A percentile compares a stretch with the other conserved stretches of the same genome.
These are phyloP conservation scores for Eucalyptus shirleyi DNA, from an alignment of 345 rosid genomes.

Conservation along the genomic window DNA sequence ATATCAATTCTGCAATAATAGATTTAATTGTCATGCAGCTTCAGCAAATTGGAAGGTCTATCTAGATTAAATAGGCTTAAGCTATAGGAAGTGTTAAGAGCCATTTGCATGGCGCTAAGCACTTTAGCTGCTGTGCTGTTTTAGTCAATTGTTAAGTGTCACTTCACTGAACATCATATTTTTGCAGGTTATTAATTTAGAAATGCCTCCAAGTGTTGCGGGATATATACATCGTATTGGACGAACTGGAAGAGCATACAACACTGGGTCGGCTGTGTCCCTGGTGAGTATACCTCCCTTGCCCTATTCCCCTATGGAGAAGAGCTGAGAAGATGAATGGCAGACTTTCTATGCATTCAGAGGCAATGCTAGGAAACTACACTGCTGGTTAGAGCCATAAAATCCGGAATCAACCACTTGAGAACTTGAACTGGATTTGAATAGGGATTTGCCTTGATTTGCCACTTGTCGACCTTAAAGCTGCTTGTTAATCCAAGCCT, in stretches of 20 bases:
- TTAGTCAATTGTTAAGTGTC: background rate
- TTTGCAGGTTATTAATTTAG: conserved; percentile 69
- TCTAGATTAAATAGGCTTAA: background rate
- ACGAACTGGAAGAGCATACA: conserved; percentile 87
- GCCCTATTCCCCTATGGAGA: background rate
- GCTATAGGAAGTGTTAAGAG: background rate
- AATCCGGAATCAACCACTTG: background rate
- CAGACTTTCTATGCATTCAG: background rate
- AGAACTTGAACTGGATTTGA: background rate
- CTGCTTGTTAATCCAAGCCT: background rate
- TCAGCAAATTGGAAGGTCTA: background rate
- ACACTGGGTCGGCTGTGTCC: conserved; percentile 57
- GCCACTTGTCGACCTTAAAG: background rate
- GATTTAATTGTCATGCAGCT: background rate
- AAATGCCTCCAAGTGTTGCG: conserved; percentile 60
- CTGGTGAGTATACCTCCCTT: conserved; percentile 42
- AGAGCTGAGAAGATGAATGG: background rate
- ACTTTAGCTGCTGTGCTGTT: background rate
- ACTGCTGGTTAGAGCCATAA: background rate
- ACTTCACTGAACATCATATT: background rate
- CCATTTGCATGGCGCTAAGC: background rate
- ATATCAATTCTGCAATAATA: background rate
- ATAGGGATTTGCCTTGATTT: background rate
- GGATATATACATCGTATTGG: conserved; percentile 94
- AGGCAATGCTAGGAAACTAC: background rate